Conservation (phyloP, 805 yeast species). For the Saccharomyces paradoxus region DNA sequence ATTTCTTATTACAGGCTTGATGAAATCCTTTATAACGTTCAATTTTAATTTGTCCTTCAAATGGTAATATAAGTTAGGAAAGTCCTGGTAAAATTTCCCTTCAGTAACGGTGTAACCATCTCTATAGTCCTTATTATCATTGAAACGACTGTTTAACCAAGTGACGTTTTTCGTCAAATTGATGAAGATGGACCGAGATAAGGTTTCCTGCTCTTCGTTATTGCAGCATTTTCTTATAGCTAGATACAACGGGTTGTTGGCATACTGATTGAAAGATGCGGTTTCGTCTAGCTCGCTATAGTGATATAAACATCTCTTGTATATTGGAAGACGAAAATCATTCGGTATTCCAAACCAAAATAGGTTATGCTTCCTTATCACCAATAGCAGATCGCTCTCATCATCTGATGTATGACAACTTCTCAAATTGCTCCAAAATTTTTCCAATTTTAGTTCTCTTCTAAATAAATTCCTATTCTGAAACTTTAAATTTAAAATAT, state of each 20-base stretch:
- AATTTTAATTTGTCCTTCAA: conserved; percentile 7
- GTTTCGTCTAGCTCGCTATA: background rate
- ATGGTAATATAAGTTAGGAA: conserved; percentile 11
- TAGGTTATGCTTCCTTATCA: conserved; percentile 7
- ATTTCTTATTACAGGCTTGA: conserved; percentile 9
- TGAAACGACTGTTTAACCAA: conserved; percentile 1
- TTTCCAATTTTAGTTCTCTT: conserved; percentile 5
- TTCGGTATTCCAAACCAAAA: conserved; percentile 15
- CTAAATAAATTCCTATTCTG: conserved; percentile 9
- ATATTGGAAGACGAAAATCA: conserved; percentile 8
- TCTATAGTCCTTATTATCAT: background rate
- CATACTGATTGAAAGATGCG: background rate
- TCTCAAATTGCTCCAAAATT: conserved; percentile 8
- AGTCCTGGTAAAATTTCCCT: conserved; percentile 4
- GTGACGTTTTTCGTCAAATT: conserved; percentile 4
- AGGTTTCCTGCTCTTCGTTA: conserved; percentile 2
- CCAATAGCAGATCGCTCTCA: conserved; percentile 7
- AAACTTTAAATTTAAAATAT: conserved; percentile 7
- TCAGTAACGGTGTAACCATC: conserved; percentile 1
- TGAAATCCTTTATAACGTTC: conserved; percentile 9
- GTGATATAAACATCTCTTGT: conserved; percentile 8
- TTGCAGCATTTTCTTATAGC: conserved; percentile 4
- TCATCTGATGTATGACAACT: background rate
- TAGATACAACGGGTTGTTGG: background rate
- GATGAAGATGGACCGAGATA: conserved; percentile 2